phyloP scores from a whole-genome alignment of 164 flowering plant genomes.

The Stephania yunnanensis region DNA sequence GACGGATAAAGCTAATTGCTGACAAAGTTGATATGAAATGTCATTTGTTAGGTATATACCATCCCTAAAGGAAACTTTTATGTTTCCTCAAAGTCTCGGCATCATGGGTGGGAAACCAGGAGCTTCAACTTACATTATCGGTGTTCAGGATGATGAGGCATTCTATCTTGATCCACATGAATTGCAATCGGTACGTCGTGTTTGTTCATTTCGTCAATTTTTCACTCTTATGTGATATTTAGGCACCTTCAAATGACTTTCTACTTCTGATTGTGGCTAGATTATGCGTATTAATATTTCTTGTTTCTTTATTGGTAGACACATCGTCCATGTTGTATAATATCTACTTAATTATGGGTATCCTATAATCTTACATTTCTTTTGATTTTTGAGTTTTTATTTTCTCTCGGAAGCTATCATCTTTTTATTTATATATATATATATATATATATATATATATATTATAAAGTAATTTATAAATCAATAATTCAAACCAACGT shows the following conservation, averaged over 20 bases:
- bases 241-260: neutral
- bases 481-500: too few species aligned
- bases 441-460: too few species aligned
- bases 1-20: neutral
- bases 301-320: neutral
- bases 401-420: too few species aligned
- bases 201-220: neutral
- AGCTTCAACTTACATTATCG: slow-evolving; percentile 85
- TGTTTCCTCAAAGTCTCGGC: slow-evolving; percentile 93
- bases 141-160: slow-evolving; percentile 85
- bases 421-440: too few species aligned
- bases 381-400: too few species aligned
- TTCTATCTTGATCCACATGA: slow-evolving; percentile 95
- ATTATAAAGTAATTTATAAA: too few species aligned
- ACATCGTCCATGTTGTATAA: neutral
- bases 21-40: neutral
- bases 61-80: slow-evolving; percentile 61
- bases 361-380: too few species aligned
- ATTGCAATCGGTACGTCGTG: slow-evolving; percentile 54
- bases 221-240: neutral
- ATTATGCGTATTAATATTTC: neutral
- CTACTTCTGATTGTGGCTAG: neutral
- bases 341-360: neutral
- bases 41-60: slow-evolving; percentile 65
- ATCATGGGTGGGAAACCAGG: slow-evolving; percentile 97